phyloP scores from a whole-genome alignment of 805 yeast species.

The Candida maesae region DNA sequence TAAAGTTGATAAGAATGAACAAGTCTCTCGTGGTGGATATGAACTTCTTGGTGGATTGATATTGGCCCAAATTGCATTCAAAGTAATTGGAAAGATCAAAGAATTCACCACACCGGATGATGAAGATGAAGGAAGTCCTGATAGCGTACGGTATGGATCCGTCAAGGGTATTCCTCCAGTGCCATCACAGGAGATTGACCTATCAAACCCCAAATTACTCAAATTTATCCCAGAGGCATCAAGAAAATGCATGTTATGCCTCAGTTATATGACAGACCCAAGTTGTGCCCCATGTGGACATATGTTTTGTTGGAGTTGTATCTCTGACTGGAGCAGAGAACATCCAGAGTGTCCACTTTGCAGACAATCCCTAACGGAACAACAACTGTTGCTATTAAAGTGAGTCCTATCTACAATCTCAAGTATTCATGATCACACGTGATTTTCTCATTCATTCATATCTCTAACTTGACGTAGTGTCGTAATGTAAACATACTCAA shows the following conservation, averaged over 20 bases:
- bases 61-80: conserved; percentile 48
- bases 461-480: no score
- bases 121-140: conserved; percentile 7
- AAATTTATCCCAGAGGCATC: conserved; percentile 69
- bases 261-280: conserved; percentile 77
- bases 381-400: conserved; percentile 24
- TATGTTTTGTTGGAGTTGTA: conserved; percentile 88
- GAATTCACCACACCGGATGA: conserved; percentile 3
- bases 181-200: conserved; percentile 37
- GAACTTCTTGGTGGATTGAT: conserved; percentile 68
- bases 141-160: background rate
- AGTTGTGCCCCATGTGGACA: conserved; percentile 90
- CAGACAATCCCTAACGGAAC: conserved; percentile 55
- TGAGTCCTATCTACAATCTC: conserved; percentile 2
- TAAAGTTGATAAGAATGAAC: conserved; percentile 40
- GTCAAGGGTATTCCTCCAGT: conserved; percentile 10
- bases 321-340: conserved; percentile 85
- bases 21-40: conserved; percentile 54
- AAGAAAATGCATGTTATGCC: conserved; percentile 80
- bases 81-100: conserved; percentile 23
- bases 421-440: no score
- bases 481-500: no score
- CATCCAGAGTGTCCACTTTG: conserved; percentile 90
- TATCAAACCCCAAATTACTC: conserved; percentile 52
- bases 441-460: no score